Conservation (phyloP, 805 yeast genomes). For the Barnettozyma populi region DNA sequence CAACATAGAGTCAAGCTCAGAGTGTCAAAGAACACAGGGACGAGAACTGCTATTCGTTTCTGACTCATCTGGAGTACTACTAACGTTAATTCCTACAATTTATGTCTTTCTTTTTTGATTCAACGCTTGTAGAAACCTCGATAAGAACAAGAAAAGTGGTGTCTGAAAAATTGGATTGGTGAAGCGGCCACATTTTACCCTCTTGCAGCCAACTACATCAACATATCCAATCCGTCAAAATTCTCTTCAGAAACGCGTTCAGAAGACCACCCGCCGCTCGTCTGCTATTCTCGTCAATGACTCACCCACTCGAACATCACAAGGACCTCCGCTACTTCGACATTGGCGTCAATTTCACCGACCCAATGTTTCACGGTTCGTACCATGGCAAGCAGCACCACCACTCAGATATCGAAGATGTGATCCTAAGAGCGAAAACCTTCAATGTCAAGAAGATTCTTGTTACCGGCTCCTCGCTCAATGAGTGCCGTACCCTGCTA, state of each 20-base stretch:
- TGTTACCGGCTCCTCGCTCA: conserved; percentile 76
- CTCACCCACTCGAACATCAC: conserved; percentile 1
- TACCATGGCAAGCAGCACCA: conserved; percentile 72
- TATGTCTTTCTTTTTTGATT: too few relatives aligned
- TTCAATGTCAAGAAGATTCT: conserved; percentile 66
- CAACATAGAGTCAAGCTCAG: conserved; percentile 93
- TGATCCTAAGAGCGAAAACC: conserved; percentile 59
- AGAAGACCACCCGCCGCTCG: background rate
- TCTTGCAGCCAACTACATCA: background rate
- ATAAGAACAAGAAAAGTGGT: too few relatives aligned
- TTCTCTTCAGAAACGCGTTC: background rate
- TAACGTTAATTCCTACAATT: background rate
- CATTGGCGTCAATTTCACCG: conserved; percentile 77
- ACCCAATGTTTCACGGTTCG: conserved; percentile 77
- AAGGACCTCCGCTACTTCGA: conserved; percentile 27
- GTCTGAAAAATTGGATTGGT: too few relatives aligned
- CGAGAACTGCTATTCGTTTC: conserved; percentile 57
- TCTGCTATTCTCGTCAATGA: background rate
- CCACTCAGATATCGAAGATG: conserved; percentile 55
- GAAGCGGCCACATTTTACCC: too few relatives aligned
- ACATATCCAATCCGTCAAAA: background rate
- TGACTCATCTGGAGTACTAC: conserved; percentile 10
- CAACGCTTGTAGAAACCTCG: background rate
- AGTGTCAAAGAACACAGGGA: conserved; percentile 47
- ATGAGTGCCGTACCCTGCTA: conserved; percentile 60